A percentile compares a stretch with the other conserved stretches of the same genome.
These are phyloP conservation scores for Aurinia saxatilis DNA, from an alignment of 345 rosid species.

Conservation along the genomic window DNA sequence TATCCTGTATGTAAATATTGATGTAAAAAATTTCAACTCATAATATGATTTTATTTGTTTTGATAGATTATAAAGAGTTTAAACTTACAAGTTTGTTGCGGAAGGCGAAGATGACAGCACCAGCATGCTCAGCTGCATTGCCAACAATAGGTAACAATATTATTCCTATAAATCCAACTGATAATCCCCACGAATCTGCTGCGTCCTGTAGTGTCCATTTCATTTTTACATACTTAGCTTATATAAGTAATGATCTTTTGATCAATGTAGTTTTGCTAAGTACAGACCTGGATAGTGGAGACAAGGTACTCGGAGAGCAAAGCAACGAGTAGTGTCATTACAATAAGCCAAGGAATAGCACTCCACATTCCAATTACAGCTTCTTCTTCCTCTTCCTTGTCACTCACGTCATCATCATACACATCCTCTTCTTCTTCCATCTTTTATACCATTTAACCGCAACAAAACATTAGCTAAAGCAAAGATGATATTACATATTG, in stretches of 20 bases:
- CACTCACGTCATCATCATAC: conserved; percentile 31
- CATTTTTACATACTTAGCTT: neutral
- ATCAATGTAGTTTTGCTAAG: neutral
- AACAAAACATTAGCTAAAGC: neutral
- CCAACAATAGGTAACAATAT: conserved; percentile 88
- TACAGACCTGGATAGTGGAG: conserved; percentile 71
- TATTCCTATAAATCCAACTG: conserved; percentile 78
- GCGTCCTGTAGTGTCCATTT: conserved; percentile 44
- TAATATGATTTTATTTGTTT: neutral
- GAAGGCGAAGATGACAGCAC: conserved; percentile 79
- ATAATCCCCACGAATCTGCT: conserved; percentile 83
- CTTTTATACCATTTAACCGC: neutral
- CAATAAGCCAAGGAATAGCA: conserved; percentile 63
- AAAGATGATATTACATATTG: neutral
- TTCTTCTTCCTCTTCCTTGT: conserved; percentile 63
- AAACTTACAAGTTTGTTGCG: conserved; percentile 79
- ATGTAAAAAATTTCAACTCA: neutral
- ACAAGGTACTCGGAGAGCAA: conserved; percentile 80
- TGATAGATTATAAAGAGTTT: too few relatives aligned
- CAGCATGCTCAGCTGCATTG: conserved; percentile 98
- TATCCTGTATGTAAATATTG: conserved; percentile 46
- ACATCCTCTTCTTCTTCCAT: conserved; percentile 40
- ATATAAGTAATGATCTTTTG: too few relatives aligned
- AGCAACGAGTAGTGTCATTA: conserved; percentile 74
- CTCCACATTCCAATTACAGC: conserved; percentile 81